Conservation (phyloP, 1,284 basidiomycete genomes). For the Inonotus hispidus region DNA sequence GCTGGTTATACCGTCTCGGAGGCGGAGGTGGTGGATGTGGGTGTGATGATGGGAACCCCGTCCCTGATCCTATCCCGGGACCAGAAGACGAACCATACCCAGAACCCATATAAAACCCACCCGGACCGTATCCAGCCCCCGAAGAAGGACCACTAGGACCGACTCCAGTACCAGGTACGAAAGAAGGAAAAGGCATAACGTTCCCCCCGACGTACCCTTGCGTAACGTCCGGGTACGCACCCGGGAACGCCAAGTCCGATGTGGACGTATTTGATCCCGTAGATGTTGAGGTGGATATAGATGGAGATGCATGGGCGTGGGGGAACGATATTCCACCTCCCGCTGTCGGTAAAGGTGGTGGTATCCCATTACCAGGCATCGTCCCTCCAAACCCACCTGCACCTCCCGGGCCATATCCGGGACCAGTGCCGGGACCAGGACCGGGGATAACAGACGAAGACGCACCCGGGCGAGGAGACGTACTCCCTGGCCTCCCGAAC, state of each 20-base stretch:
- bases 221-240: constrained; percentile 5
- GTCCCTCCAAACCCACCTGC: background rate
- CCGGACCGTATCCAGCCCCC: background rate
- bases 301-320: background rate
- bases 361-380: too few species aligned
- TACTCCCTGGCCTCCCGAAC: background rate
- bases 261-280: background rate
- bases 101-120: constrained; percentile 5
- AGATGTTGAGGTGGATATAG: background rate
- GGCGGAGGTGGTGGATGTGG: background rate
- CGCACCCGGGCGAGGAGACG: background rate
- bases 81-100: too few species aligned
- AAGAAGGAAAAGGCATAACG: background rate
- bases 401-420: background rate
- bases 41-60: background rate
- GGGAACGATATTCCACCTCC: background rate
- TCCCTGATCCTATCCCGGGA: background rate
- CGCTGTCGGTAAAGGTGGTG: too few species aligned
- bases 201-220: background rate
- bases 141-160: background rate
- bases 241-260: background rate
- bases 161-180: background rate
- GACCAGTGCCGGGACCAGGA: background rate
- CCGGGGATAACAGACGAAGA: constrained; percentile 7
- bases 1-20: background rate